These are phyloP conservation scores for Pseudocercospora pini-densiflorae DNA, from an alignment of 2,329 filamentous ascomycete genomes.

Conservation along the genomic window DNA sequence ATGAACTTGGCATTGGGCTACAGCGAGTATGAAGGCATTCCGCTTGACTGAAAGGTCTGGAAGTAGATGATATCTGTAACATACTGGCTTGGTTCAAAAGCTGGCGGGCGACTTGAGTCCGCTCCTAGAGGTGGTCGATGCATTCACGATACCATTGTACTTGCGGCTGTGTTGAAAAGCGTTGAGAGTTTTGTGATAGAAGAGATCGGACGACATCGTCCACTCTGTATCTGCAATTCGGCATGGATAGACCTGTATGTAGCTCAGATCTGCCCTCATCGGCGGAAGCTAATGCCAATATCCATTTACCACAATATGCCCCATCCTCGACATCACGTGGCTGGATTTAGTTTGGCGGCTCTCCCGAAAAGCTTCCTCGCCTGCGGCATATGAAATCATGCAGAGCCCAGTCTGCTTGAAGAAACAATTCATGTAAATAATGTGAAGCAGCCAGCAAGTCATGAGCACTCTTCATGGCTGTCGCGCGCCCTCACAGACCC, in stretches of 20 bases:
- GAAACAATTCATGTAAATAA: not conserved
- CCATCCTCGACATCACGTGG: not conserved
- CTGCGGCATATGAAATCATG: not conserved
- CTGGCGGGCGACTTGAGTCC: not conserved
- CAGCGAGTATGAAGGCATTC: slow-evolving; percentile 86
- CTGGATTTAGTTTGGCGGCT: not conserved
- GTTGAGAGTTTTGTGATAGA: not conserved
- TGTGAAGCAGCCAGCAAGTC: slow-evolving; percentile 21
- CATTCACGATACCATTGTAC: slow-evolving; percentile 1
- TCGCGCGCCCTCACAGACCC: slow-evolving; percentile 55
- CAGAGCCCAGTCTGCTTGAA: not conserved
- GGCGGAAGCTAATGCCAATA: not conserved
- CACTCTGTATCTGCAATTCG: not conserved
- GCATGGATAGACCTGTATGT: not conserved
- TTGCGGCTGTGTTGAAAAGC: not conserved
- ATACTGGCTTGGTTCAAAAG: not conserved
- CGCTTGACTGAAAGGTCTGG: slow-evolving; percentile 52
- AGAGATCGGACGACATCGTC: not conserved
- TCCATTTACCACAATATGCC: not conserved
- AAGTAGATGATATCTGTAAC: not conserved
- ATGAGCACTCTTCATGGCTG: slow-evolving; percentile 37
- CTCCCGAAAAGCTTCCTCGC: not conserved
- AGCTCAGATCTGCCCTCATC: not conserved
- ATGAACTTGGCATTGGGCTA: slow-evolving; percentile 93
- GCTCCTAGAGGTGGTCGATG: not conserved